Conservation (phyloP, 1,284 basidiomycete genomes). For the Tilletiopsis washingtonensis region DNA sequence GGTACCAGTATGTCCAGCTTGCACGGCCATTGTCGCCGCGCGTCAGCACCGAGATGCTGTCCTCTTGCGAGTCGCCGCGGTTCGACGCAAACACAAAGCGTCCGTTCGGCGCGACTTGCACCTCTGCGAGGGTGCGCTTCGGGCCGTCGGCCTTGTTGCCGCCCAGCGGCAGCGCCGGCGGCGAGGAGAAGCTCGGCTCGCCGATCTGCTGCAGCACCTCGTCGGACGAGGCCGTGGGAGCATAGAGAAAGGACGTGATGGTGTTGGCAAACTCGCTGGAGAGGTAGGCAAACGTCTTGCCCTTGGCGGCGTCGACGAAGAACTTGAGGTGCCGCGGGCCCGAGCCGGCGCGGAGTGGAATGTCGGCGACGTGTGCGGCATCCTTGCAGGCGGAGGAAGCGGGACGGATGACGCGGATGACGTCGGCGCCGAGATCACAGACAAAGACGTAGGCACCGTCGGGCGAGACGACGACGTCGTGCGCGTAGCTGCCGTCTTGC, state of each 20-base stretch:
- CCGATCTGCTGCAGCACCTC: conserved; percentile 10
- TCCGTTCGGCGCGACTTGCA: conserved; percentile 24
- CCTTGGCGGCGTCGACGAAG: background rate
- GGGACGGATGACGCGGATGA: conserved; percentile 25
- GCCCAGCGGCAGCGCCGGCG: conserved; percentile 16
- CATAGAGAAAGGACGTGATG: conserved; percentile 14
- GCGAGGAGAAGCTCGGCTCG: conserved; percentile 14
- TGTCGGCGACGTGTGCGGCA: conserved; percentile 1
- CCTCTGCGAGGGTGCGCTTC: conserved; percentile 25
- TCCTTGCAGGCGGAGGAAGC: no score
- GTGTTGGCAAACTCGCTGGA: conserved; percentile 27
- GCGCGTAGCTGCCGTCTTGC: conserved; percentile 33
- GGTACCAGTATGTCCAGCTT: conserved; percentile 16
- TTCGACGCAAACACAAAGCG: conserved; percentile 25
- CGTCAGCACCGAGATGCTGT: conserved; percentile 28
- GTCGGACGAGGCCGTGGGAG: conserved; percentile 12
- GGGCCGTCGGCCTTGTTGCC: conserved; percentile 12
- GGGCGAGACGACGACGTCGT: conserved; percentile 23
- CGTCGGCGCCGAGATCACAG: conserved; percentile 30
- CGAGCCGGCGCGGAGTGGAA: background rate
- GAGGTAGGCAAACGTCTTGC: conserved; percentile 17
- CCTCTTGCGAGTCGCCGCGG: conserved; percentile 20
- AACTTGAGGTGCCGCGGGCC: conserved; percentile 6
- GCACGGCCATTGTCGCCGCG: conserved; percentile 14
- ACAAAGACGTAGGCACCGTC: conserved; percentile 25